These are phyloP conservation scores for Alternaria sp. DNA, from an alignment of 2,329 filamentous ascomycete genomes.

Conservation along the genomic window DNA sequence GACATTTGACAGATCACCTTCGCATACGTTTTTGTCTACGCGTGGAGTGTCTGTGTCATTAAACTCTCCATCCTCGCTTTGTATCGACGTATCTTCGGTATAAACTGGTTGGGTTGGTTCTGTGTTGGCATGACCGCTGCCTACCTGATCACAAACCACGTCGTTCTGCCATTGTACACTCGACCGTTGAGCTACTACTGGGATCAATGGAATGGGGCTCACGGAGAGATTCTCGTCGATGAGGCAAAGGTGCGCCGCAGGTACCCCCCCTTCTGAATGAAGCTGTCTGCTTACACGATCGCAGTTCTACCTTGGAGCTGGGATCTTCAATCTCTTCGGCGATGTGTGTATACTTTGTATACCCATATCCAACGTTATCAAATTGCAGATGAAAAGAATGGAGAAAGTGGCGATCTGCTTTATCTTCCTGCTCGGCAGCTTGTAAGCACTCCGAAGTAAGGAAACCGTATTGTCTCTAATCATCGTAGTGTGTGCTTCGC, in stretches of 20 bases:
- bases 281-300: neutral
- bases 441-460: slow-evolving; percentile 10
- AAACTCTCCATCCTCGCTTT: neutral
- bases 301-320: neutral
- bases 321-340: neutral
- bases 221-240: neutral
- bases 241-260: neutral
- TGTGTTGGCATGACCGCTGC: neutral
- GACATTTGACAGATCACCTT: neutral
- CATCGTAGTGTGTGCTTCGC: slow-evolving; percentile 20
- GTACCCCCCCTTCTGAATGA: neutral
- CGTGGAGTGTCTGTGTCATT: neutral
- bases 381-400: slow-evolving; percentile 20
- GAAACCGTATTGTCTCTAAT: neutral
- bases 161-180: neutral
- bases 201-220: neutral
- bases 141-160: neutral
- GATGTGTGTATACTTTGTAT: slow-evolving; percentile 8
- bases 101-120: neutral
- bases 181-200: neutral
- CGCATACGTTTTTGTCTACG: neutral
- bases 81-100: neutral
- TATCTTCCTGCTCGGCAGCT: slow-evolving; percentile 33
- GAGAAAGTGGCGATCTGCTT: slow-evolving; percentile 32
- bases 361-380: slow-evolving; percentile 8